Base-by-base conservation (phyloP, 2,329 filamentous ascomycete genomes). In the Paecilomyces sp. region DNA sequence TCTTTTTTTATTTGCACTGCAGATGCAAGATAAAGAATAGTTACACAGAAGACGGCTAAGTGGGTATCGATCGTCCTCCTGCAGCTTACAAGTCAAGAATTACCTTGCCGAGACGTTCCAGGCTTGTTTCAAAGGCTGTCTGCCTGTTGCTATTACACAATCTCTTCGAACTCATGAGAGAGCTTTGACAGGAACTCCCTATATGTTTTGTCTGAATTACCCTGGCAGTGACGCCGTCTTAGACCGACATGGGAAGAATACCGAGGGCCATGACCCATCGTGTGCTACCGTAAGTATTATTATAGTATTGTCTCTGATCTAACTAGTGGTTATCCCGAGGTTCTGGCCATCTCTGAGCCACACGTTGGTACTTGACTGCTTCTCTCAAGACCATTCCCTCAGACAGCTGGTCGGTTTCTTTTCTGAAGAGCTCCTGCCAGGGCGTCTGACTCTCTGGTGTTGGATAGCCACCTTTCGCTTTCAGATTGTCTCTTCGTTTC, bases 341-440 rank as follows among this genome's bases (percentile, higher is more conserved):
- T 8, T 69, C 68, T n/a, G 73, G 72, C 52, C 71, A 70, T 8
- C 62, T 68, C 66, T 80, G 77, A n/a, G 78, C 79, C 22, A 81
- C 65, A 33, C 76, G 72, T 66, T 81, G 79, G 60, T 76, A 82
- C 66, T 77, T 76, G 53, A 78, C 72, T 25, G 80, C 78, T 18
- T 75, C 70, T 34, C 74, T 73, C 50, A 82, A 63, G 1, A 81
- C 77, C 78, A 81, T 80, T 1, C 79, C 80, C 53, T 78, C 75
- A 31, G 70, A 77, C 58, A 82, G 64, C 54, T 79, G 76, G 18
- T 74, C 75, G 0, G 75, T 76, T 64, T 82, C 79, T 18, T 75
- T 72, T 3, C 80, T 70, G 68, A 80, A 81, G 15, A 82, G 72
- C 55, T 81, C 79, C 64, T 82, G 79, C 80, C 80, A 82, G 1